Evolutionary conservation across 345 rosid species (phyloP).

Genomic region (Kernera saxatilis): DNA sequence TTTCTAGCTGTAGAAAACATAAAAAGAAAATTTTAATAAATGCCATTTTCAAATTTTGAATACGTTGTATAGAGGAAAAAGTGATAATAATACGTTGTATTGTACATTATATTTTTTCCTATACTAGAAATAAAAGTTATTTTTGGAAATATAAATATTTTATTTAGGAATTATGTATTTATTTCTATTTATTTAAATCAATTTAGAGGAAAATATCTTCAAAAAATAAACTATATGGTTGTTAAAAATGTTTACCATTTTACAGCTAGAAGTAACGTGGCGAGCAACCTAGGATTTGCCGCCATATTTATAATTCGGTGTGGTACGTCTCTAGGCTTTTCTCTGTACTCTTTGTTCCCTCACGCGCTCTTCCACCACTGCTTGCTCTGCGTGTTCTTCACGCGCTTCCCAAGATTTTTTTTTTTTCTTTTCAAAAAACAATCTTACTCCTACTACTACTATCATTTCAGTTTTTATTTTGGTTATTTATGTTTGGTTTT

Average conservation of each 20-base stretch:
- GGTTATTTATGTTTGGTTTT: neutral
- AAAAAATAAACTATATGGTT: neutral
- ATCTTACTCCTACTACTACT: neutral
- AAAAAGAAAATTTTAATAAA: neutral
- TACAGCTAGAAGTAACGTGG: constrained; percentile 64
- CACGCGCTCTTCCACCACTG: constrained; percentile 15
- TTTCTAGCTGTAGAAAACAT: neutral
- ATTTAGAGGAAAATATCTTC: neutral
- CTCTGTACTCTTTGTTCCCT: constrained; percentile 38
- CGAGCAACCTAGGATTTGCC: constrained; percentile 76
- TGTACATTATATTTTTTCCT: neutral
- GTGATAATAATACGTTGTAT: too few relatives aligned
- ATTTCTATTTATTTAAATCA: neutral
- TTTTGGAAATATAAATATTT: neutral
- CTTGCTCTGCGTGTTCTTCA: neutral
- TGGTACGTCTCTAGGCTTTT: constrained; percentile 57
- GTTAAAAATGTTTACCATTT: constrained; percentile 21
- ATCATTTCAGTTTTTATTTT: neutral
- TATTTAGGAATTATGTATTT: neutral
- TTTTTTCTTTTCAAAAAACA: neutral
- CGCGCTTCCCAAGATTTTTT: neutral
- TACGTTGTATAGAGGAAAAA: neutral
- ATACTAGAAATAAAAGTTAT: neutral
- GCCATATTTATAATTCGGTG: constrained; percentile 56
- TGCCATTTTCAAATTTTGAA: neutral